phyloP scores from a whole-genome alignment of 2,329 filamentous ascomycete genomes.

The Microascus cirrosus region DNA sequence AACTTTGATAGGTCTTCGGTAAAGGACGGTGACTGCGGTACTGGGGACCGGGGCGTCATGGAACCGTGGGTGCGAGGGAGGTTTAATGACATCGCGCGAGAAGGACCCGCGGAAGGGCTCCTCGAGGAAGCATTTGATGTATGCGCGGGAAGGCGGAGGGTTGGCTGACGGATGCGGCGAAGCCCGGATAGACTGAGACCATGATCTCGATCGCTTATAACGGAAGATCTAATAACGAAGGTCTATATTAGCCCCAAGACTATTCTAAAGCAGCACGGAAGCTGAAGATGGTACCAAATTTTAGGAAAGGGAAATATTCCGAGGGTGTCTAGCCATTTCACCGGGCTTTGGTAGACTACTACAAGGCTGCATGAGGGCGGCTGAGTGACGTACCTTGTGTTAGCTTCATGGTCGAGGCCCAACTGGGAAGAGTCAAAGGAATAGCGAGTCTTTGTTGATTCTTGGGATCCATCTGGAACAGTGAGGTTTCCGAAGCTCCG shows the following conservation, averaged over 20 bases:
- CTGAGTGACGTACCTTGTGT: conserved; percentile 51
- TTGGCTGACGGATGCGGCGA: conserved; percentile 82
- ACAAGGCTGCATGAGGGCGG: neutral
- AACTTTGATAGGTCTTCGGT: conserved; percentile 86
- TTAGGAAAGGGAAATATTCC: neutral
- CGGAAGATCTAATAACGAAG: conserved; percentile 51
- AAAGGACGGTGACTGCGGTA: conserved; percentile 62
- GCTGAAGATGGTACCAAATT: neutral
- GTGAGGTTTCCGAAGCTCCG: conserved; percentile 18
- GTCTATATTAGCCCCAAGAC: neutral
- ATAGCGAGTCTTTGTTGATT: conserved; percentile 55
- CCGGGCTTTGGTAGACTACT: neutral
- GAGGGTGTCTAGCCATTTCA: neutral
- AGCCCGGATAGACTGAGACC: conserved; percentile 77
- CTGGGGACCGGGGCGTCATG: conserved; percentile 40
- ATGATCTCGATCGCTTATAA: conserved; percentile 80
- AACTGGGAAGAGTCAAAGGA: conserved; percentile 54
- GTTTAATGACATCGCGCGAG: conserved; percentile 61
- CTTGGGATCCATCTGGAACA: conserved; percentile 19
- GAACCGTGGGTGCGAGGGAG: conserved; percentile 48
- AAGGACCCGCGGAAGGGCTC: conserved; percentile 44
- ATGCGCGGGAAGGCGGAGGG: conserved; percentile 52
- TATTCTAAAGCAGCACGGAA: neutral
- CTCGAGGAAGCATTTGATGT: conserved; percentile 55
- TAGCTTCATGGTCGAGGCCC: conserved; percentile 51